Evolutionary conservation across 495 filamentous ascomycete species (phyloP).

Genomic region (Lasiosphaeria hispida): DNA sequence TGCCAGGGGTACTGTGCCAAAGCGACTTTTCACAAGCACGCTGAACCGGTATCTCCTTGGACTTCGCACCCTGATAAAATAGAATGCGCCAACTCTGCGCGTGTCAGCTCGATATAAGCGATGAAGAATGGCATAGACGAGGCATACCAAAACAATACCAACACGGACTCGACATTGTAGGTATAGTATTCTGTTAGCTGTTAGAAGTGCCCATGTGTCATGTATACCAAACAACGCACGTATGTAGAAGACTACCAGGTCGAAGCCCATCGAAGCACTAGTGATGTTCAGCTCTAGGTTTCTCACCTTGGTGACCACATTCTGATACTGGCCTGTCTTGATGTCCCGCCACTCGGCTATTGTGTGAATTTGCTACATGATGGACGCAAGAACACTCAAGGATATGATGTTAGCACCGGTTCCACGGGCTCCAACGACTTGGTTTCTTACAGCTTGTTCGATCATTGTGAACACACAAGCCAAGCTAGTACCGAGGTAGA

Average conservation of each 20-base stretch:
- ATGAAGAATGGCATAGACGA: not conserved
- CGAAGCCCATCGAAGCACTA: constrained; percentile 41
- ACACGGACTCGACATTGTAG: constrained; percentile 49
- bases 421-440: not conserved
- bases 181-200: constrained; percentile 42
- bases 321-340: constrained; percentile 41
- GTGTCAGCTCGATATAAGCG: not conserved
- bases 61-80: constrained; percentile 35
- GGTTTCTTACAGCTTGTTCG: constrained; percentile 44
- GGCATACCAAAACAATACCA: constrained; percentile 45
- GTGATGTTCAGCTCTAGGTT: constrained; percentile 47
- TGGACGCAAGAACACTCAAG: constrained; percentile 40
- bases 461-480: constrained; percentile 45
- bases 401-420: constrained; percentile 25
- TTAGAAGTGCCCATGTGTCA: not conserved
- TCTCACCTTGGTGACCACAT: constrained; percentile 33
- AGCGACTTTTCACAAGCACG: constrained; percentile 33
- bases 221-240: constrained; percentile 25
- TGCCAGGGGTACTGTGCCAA: constrained; percentile 27
- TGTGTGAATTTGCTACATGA: constrained; percentile 48
- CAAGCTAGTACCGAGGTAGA: constrained; percentile 38
- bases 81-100: constrained; percentile 39
- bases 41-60: constrained; percentile 23
- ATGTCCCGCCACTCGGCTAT: constrained; percentile 40
- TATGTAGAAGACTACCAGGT: constrained; percentile 48